Conservation (phyloP, 164 flowering plant genomes). For the Dillenia suffruticosa region DNA sequence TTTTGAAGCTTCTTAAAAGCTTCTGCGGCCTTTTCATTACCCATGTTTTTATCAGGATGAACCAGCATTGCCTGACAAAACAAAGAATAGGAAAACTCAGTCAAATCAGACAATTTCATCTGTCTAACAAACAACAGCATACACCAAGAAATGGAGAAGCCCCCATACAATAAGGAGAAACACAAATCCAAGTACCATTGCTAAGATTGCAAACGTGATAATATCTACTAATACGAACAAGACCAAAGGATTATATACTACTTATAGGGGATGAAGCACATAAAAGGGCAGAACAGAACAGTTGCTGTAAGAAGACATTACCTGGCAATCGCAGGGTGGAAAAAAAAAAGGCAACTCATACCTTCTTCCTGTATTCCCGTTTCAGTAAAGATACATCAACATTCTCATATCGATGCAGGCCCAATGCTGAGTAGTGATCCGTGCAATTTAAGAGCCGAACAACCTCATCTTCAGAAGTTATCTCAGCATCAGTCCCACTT, state of each 20-base stretch:
- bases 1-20: conserved; percentile 99
- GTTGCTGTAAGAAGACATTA: too few species aligned
- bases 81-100: conserved; percentile 10
- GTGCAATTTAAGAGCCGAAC: conserved; percentile 70
- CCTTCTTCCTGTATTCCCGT: conserved; percentile 90
- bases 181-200: too few species aligned
- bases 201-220: too few species aligned
- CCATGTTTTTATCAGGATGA: conserved; percentile 99
- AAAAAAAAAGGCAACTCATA: conserved; percentile 8
- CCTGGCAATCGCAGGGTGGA: too few species aligned
- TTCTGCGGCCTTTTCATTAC: conserved; percentile 98
- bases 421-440: conserved; percentile 89
- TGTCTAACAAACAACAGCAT: not conserved
- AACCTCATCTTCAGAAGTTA: conserved; percentile 91
- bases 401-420: conserved; percentile 62
- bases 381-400: conserved; percentile 73
- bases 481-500: conserved; percentile 75
- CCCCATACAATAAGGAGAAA: too few species aligned
- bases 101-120: not conserved
- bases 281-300: not conserved
- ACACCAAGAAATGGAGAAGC: too few species aligned
- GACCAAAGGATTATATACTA: too few species aligned
- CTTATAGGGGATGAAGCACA: too few species aligned
- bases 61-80: conserved; percentile 88
- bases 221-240: too few species aligned